Evolutionary conservation across 495 filamentous ascomycete species (phyloP).

Genomic region (Penicillium manginii): DNA sequence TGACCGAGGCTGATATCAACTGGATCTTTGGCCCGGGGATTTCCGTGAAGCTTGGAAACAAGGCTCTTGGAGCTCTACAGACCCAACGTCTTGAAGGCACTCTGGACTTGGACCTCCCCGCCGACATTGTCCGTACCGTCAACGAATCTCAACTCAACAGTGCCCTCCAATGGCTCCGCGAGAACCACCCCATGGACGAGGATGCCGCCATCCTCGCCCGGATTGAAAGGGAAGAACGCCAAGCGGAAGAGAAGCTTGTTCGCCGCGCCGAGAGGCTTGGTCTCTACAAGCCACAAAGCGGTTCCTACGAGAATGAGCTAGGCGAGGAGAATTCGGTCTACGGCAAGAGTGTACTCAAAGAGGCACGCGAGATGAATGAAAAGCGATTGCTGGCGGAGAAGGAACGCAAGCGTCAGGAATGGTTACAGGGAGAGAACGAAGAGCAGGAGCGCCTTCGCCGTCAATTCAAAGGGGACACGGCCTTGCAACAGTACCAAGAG

Average conservation of each 20-base stretch:
- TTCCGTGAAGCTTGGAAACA: constrained; percentile 58
- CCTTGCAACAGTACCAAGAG: constrained; percentile 53
- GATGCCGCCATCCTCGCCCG: constrained; percentile 64
- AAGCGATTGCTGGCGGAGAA: constrained; percentile 47
- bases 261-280: constrained; percentile 48
- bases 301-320: constrained; percentile 45
- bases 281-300: constrained; percentile 56
- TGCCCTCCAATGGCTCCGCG: constrained; percentile 71
- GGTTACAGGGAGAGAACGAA: constrained; percentile 46
- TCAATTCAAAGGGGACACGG: constrained; percentile 48
- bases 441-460: constrained; percentile 44
- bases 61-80: constrained; percentile 70
- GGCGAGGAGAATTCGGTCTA: constrained; percentile 45
- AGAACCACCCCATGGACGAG: constrained; percentile 73
- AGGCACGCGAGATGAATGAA: constrained; percentile 53
- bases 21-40: constrained; percentile 62
- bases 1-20: constrained; percentile 59
- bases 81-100: constrained; percentile 76
- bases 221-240: constrained; percentile 59
- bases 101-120: constrained; percentile 57
- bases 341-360: constrained; percentile 52
- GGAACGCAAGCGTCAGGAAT: constrained; percentile 50
- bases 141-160: constrained; percentile 38
- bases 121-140: constrained; percentile 46
- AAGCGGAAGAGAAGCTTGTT: constrained; percentile 45